Evolutionary conservation across 2,329 filamentous ascomycete genomes (phyloP).

Genomic region (Grosmannia penicillata): DNA sequence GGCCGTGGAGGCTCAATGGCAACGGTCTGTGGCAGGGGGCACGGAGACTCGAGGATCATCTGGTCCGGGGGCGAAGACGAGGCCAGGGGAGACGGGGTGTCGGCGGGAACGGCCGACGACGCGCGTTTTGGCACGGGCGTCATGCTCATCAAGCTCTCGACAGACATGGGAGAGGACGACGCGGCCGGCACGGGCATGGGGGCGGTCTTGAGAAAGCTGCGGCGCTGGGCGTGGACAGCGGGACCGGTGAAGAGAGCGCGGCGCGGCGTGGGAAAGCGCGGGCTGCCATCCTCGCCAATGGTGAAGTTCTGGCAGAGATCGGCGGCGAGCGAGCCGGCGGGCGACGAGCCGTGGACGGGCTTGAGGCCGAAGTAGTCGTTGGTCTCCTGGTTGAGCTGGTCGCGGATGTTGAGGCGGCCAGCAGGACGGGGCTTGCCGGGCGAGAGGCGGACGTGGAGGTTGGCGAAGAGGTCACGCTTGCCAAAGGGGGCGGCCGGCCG

Average conservation of each 20-base stretch:
- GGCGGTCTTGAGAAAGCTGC: constrained; percentile 69
- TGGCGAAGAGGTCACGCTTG: constrained; percentile 35
- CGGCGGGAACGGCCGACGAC: constrained; percentile 44
- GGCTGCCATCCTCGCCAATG: constrained; percentile 65
- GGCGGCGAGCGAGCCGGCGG: constrained; percentile 77
- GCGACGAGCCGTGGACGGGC: constrained; percentile 70
- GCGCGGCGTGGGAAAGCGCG: constrained; percentile 68
- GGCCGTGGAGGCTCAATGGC: constrained; percentile 1
- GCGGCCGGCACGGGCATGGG: constrained; percentile 65
- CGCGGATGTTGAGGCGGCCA: constrained; percentile 63
- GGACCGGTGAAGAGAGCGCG: constrained; percentile 81
- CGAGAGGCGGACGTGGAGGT: constrained; percentile 30
- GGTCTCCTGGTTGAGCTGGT: constrained; percentile 38
- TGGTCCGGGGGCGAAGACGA: constrained; percentile 43
- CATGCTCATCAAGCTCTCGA: constrained; percentile 76
- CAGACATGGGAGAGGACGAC: constrained; percentile 61
- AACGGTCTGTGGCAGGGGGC: constrained; percentile 3
- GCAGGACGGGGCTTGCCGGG: constrained; percentile 28
- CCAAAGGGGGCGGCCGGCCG: constrained; percentile 55
- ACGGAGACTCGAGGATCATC: constrained; percentile 42
- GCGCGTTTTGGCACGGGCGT: constrained; percentile 84
- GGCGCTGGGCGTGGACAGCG: constrained; percentile 30
- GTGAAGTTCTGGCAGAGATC: constrained; percentile 96
- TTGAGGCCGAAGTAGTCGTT: constrained; percentile 66
- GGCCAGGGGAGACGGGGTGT: constrained; percentile 54